Evolutionary conservation across 2,329 filamentous ascomycete genomes (phyloP).

Genomic region (Diaporthe aspalathi): DNA sequence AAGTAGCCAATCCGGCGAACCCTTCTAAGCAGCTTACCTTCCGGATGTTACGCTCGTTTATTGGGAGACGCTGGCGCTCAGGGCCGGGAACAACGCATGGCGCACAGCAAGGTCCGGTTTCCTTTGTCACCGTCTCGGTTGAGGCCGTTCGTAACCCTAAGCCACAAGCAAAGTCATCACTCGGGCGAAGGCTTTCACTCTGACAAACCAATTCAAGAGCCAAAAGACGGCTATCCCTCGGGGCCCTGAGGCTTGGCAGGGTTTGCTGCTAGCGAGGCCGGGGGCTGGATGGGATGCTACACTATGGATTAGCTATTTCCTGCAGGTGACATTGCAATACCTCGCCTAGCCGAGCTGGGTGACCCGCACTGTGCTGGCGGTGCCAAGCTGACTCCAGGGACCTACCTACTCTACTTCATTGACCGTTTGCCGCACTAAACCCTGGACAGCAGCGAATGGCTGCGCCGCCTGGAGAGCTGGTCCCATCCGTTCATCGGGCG

Average conservation of each 20-base stretch:
- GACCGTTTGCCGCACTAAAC: slow-evolving; percentile 17
- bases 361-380: slow-evolving; percentile 25
- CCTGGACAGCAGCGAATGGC: slow-evolving; percentile 6
- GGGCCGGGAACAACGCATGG: slow-evolving; percentile 12
- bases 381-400: slow-evolving; percentile 18
- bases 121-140: not conserved
- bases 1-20: slow-evolving; percentile 20
- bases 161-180: slow-evolving; percentile 5
- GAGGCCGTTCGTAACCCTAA: slow-evolving; percentile 4
- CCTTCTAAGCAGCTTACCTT: slow-evolving; percentile 24
- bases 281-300: slow-evolving; percentile 27
- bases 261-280: slow-evolving; percentile 5
- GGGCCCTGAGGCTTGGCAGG: slow-evolving; percentile 22
- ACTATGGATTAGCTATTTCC: slow-evolving; percentile 16
- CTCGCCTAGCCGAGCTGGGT: slow-evolving; percentile 1
- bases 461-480: not conserved
- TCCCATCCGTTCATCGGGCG: not conserved
- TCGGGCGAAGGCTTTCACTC: slow-evolving; percentile 1
- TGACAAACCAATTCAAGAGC: not conserved
- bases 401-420: not conserved
- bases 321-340: slow-evolving; percentile 30
- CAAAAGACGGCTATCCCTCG: not conserved
- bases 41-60: slow-evolving; percentile 27
- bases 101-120: slow-evolving; percentile 4
- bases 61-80: not conserved